Percentiles rank a stretch among this genome's conserved stretches.
Evolutionary conservation across 2,329 filamentous ascomycete genomes (phyloP).

Genomic region (Fusarium avenaceum): DNA sequence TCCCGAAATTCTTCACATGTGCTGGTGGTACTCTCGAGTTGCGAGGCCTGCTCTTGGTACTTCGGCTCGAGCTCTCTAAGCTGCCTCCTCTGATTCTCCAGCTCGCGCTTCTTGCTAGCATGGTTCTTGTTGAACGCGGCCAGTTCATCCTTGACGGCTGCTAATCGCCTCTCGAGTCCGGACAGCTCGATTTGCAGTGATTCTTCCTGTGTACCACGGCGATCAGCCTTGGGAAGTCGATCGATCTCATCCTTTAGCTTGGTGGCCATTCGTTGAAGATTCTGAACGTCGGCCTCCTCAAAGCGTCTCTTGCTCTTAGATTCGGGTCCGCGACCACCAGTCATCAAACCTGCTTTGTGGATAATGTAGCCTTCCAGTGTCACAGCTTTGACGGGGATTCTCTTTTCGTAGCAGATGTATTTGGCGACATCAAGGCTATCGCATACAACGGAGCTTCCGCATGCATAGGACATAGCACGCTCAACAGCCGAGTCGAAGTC

Average conservation of each 20-base stretch:
- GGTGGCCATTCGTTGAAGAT: conserved; percentile 80
- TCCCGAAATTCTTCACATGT: conserved; percentile 67
- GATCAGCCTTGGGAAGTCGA: conserved; percentile 82
- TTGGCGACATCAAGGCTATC: conserved; percentile 90
- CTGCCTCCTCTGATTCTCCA: conserved; percentile 79
- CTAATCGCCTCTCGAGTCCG: conserved; percentile 82
- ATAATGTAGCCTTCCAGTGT: conserved; percentile 96
- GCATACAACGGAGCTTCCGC: conserved; percentile 94
- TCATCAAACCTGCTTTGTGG: conserved; percentile 96
- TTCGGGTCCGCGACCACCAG: conserved; percentile 86
- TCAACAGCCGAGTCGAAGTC: conserved; percentile 91
- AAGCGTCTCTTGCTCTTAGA: conserved; percentile 85
- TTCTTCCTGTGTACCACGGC: conserved; percentile 83
- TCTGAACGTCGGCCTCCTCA: conserved; percentile 90
- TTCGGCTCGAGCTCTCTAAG: conserved; percentile 83
- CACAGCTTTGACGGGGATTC: conserved; percentile 92
- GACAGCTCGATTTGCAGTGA: conserved; percentile 82
- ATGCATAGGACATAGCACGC: conserved; percentile 94
- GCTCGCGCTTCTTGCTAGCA: conserved; percentile 84
- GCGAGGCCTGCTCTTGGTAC: conserved; percentile 77
- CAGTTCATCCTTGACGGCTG: conserved; percentile 80
- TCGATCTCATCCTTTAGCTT: conserved; percentile 83
- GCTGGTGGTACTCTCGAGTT: conserved; percentile 70
- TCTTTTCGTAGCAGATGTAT: conserved; percentile 86
- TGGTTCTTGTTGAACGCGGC: conserved; percentile 85